Base-by-base conservation (phyloP, 2,329 filamentous ascomycete species). In the Pseudogymnoascus sp. region DNA sequence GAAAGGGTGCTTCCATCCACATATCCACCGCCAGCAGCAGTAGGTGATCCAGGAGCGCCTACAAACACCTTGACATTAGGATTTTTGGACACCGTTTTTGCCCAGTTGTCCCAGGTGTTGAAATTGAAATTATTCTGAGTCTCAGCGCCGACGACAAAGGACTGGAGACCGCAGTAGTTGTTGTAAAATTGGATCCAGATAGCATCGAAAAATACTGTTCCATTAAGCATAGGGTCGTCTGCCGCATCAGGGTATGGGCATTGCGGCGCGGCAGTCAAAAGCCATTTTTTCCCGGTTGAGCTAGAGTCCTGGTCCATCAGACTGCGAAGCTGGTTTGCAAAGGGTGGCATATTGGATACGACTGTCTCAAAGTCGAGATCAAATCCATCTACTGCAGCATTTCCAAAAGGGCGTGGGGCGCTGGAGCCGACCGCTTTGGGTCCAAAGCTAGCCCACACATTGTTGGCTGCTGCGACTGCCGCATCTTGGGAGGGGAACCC, bases 341-440 rank as follows among this genome's bases (percentile, higher is more conserved):
- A 89, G 1, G 82, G 75, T 0, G 77, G 79, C 75, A 88, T 84
- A 75, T 89, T 86, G 59, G 74, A 74, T 12, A 82, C 81, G 2
- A 75, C 73, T 3, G 82, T 78, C 75, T 91, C 88, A 66, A 91
- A 86, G 72, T 92, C 89, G 66, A 91, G 85, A 74, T 92, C 89
- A 72, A 92, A 91, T 3, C 89, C 89, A 72, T 92, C 88, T 43
- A 92, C 76, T 3, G 84, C 78, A 8, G 85, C 83, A 11, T 76
- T 74, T 62, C 86, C 86, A 71, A 91, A 91, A 1, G 89, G 89
- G 7, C 89, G 84, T 63, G 83, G 78, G 6, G 77, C 77, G 1
- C 73, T 74, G 42, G 74, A 78, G 31, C 74, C 77, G 11, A 75
- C 69, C 38, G 73, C 70, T 6, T 74, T 71, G 3, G 88, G 85